phyloP scores from a whole-genome alignment of 371 early-diverging fungal species.

The Mucor velutinosus region DNA sequence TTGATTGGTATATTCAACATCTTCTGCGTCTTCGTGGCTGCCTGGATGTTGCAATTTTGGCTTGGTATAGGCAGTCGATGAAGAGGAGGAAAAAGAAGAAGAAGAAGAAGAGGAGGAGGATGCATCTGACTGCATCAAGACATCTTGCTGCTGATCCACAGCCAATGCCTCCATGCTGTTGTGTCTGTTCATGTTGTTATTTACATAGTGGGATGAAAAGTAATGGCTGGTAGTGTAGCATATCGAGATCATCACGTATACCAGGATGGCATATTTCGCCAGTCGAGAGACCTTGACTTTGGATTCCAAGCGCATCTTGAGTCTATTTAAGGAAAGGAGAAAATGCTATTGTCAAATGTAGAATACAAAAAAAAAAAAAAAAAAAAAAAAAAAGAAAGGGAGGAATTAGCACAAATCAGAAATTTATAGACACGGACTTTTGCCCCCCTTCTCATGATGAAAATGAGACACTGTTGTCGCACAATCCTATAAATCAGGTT shows the following conservation, averaged over 20 bases:
- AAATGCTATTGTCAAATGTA: background rate
- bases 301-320: slow-evolving; percentile 29
- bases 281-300: slow-evolving; percentile 23
- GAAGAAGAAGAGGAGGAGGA: background rate
- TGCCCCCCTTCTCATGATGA: background rate
- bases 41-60: slow-evolving; percentile 1
- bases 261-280: slow-evolving; percentile 22
- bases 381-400: background rate
- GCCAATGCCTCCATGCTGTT: slow-evolving; percentile 1
- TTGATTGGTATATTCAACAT: slow-evolving; percentile 14
- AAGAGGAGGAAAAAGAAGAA: background rate
- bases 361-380: background rate
- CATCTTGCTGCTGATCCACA: background rate
- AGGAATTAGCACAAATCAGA: background rate
- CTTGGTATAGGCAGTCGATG: background rate
- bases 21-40: background rate
- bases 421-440: background rate
- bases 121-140: background rate
- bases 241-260: slow-evolving; percentile 22
- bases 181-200: slow-evolving; percentile 9
- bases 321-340: slow-evolving; percentile 12
- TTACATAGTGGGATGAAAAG: slow-evolving; percentile 19
- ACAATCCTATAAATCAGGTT: background rate
- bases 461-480: background rate
- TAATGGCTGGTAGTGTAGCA: slow-evolving; percentile 28